These are phyloP conservation scores for Trametes punicea DNA, from an alignment of 768 basidiomycete genomes.

Conservation along the genomic window DNA sequence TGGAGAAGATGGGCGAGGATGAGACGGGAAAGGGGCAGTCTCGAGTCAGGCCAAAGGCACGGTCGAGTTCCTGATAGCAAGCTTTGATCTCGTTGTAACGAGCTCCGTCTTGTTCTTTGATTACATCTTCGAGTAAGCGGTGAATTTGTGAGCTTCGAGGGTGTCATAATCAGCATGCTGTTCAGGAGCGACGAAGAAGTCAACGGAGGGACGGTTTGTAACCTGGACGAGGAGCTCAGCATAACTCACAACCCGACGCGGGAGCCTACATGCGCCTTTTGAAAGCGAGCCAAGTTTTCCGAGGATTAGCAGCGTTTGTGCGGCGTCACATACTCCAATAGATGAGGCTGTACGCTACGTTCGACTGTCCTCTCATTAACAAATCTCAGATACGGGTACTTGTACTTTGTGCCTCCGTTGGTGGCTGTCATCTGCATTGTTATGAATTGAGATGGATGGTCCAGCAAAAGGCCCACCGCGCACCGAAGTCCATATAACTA, in stretches of 20 bases:
- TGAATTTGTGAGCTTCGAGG: too few species aligned
- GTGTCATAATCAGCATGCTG: too few species aligned
- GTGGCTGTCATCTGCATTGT: conserved; percentile 20
- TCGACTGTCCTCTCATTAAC: not conserved
- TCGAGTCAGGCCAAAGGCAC: too few species aligned
- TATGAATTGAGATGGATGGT: not conserved
- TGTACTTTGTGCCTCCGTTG: not conserved
- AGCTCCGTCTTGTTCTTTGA: too few species aligned
- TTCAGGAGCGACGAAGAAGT: conserved; percentile 11
- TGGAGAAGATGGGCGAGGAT: too few species aligned
- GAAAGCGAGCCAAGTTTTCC: not conserved
- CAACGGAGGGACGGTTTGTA: not conserved
- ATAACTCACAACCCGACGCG: not conserved
- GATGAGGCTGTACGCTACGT: not conserved
- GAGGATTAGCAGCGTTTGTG: conserved; percentile 1
- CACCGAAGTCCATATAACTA: not conserved
- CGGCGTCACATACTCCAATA: conserved; percentile 1
- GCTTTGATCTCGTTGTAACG: too few species aligned
- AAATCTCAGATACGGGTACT: conserved; percentile 7
- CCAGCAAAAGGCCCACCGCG: not conserved
- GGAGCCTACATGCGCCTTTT: not conserved
- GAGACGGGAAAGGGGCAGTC: too few species aligned
- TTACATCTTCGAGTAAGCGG: too few species aligned
- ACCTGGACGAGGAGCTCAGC: conserved; percentile 17
- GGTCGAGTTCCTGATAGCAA: too few species aligned